phyloP scores from a whole-genome alignment of 441 rosid genomes.

The Macaranga tanarius region DNA sequence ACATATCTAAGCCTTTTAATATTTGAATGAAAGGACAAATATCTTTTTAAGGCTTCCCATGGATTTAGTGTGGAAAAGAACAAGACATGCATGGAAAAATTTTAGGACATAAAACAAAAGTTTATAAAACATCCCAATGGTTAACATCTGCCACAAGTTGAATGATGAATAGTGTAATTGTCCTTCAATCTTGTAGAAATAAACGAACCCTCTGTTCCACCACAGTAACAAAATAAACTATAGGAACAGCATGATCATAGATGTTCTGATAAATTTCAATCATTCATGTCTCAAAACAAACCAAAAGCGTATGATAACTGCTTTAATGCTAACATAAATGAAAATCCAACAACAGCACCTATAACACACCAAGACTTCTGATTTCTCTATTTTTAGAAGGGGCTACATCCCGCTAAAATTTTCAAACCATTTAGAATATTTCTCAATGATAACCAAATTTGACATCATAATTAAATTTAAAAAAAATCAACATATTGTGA shows the following conservation, averaged over 20 bases:
- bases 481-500: conserved; percentile 23
- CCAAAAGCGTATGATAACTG: no score
- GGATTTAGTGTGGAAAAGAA: not conserved
- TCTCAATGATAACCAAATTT: not conserved
- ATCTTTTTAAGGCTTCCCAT: not conserved
- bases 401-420: not conserved
- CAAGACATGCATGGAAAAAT: not conserved
- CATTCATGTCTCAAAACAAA: not conserved
- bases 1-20: not conserved
- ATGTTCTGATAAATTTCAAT: not conserved
- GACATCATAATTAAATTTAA: not conserved
- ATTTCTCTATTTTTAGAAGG: not conserved
- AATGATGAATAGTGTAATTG: not conserved
- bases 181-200: not conserved
- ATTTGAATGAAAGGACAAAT: not conserved
- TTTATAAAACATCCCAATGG: not conserved
- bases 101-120: not conserved
- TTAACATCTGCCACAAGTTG: not conserved
- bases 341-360: not conserved
- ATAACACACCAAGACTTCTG: not conserved
- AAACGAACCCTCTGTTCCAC: not conserved
- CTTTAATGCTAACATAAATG: not conserved
- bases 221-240: not conserved
- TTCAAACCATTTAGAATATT: not conserved
- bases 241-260: not conserved